phyloP scores from a whole-genome alignment of 305 asterid species.

The Fraxinus latifolia region DNA sequence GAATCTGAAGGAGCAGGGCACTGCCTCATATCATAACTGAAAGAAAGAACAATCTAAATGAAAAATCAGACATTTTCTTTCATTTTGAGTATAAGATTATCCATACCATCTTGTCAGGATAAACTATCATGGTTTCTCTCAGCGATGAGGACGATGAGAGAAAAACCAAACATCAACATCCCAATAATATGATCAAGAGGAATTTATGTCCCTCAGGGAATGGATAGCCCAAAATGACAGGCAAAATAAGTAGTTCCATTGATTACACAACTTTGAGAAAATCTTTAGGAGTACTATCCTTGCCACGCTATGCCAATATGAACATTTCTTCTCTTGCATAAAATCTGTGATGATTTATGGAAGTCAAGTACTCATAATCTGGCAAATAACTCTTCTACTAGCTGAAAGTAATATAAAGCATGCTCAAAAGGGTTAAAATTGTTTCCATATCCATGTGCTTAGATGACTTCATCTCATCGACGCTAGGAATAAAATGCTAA shows the following conservation, averaged over 20 bases:
- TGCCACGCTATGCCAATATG: neutral
- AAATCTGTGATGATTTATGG: neutral
- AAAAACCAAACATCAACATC: neutral
- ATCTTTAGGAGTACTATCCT: neutral
- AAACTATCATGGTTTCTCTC: neutral
- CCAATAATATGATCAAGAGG: neutral
- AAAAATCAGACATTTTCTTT: neutral
- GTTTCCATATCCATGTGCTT: neutral
- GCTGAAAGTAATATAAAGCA: neutral
- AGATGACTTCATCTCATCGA: neutral
- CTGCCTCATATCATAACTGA: neutral
- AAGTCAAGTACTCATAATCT: neutral
- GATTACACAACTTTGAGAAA: neutral
- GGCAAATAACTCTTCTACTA: neutral
- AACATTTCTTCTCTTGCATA: neutral
- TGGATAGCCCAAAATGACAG: neutral
- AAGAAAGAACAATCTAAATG: neutral
- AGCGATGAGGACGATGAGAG: neutral
- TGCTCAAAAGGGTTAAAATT: neutral
- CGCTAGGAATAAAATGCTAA: neutral
- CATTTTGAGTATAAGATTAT: neutral
- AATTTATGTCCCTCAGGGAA: neutral
- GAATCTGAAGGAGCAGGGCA: neutral
- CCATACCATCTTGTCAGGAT: neutral
- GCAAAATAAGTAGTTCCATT: neutral